Base-by-base conservation (phyloP, 192 early-diverging fungal species). In the Spinellus fusiger region DNA sequence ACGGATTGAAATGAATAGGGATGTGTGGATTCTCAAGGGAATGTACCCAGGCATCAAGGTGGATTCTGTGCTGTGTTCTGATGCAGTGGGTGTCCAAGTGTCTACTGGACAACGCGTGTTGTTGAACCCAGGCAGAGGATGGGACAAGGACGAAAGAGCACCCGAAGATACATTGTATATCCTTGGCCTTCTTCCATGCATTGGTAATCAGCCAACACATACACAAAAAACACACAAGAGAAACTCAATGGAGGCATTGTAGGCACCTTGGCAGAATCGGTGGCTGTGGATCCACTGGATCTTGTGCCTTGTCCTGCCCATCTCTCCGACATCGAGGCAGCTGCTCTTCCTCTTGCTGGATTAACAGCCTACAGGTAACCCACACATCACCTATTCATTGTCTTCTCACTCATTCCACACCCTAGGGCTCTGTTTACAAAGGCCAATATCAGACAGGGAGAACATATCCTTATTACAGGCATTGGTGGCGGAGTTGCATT, bases 401-500 rank as follows among this genome's bases (percentile, higher is more conserved):
- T 32, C 2, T 44, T 8, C 25, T 44, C 23, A 22, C 13, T 29
- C 6, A 1, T 20, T 49, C n/a, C n/a, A 32, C 46, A 68, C 12
- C 75, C 38, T 62, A 80, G 88, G 34, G 87, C 87, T 13, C 64
- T 76, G 0, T 77, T 89, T 33, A 82, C 86, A 10, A 79, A 85
- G 48, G 87, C 74, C 0, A 44, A 78, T 27, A 75, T 86, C 25
- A 52, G 64, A 27, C 48, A 68, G 8, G 84, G 81, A 4, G 68
- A 79, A 15, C 74, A 75, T 46, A 84, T 89, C 10, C 62, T 89
- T 1, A 77, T 89, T 26, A 80, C 87, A 28, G 88, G 88, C 38
- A 89, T 90, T 66, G 88, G 88, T 26, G 88, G 88, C 49, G 88
- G 88, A 32, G 85, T 87, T 38, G 88, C 87, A 0, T 56, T 89